A percentile compares a stretch with the other conserved stretches of the same genome.
phyloP scores from a whole-genome alignment of 176 grass and related monocot genomes.

The Carex pumila region DNA sequence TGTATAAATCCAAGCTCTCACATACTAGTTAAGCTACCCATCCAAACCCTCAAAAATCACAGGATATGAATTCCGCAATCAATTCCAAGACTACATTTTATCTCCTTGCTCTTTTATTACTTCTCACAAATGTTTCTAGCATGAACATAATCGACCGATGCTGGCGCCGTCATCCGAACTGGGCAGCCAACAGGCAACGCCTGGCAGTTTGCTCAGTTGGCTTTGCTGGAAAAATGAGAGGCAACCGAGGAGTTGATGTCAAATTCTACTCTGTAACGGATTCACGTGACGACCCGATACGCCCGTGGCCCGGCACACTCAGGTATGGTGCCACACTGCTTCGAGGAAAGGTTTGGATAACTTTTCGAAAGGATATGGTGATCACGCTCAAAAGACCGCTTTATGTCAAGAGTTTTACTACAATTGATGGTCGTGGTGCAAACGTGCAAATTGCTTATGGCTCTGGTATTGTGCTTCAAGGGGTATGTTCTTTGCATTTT shows the following conservation, averaged over 20 bases:
- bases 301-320: constrained; percentile 44
- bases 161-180: constrained; percentile 49
- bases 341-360: constrained; percentile 79
- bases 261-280: constrained; percentile 54
- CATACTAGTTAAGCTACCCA: background rate
- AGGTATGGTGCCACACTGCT: constrained; percentile 72
- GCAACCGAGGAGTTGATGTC: constrained; percentile 39
- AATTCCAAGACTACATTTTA: background rate
- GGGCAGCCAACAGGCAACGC: constrained; percentile 47
- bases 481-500: constrained; percentile 12
- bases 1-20: background rate
- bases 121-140: background rate
- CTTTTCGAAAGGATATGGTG: constrained; percentile 46
- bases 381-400: constrained; percentile 65
- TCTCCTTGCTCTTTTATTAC: constrained; percentile 1
- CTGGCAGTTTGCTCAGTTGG: constrained; percentile 64
- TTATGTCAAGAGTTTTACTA: constrained; percentile 72
- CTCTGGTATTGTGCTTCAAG: constrained; percentile 51
- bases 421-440: constrained; percentile 69
- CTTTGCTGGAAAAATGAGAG: constrained; percentile 63
- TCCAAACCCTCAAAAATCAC: too few relatives aligned
- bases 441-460: constrained; percentile 63
- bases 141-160: constrained; percentile 61
- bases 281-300: constrained; percentile 50
- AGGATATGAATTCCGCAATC: background rate